Percentiles rank a stretch among this genome's conserved stretches.
These are phyloP conservation scores for Termitomyces sp. DNA, from an alignment of 768 basidiomycete species.

Conservation along the genomic window DNA sequence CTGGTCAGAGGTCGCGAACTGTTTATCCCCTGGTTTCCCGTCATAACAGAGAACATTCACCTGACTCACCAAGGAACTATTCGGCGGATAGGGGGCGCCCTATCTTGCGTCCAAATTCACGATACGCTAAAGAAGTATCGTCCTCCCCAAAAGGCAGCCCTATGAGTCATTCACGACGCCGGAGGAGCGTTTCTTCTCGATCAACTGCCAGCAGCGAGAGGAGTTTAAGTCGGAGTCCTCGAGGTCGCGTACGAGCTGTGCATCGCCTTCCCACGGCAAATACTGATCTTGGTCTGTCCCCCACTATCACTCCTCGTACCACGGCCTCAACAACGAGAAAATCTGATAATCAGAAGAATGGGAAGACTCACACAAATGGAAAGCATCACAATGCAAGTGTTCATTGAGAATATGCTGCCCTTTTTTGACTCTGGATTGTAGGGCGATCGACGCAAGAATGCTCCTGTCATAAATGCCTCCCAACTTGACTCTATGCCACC, in stretches of 20 bases:
- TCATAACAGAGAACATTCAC: conserved; percentile 19
- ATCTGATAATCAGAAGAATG: conserved; percentile 28
- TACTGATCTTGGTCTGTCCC: conserved; percentile 32
- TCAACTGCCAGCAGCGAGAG: conserved; percentile 55
- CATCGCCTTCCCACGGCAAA: conserved; percentile 53
- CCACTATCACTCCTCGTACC: conserved; percentile 4
- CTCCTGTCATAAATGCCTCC: conserved; percentile 7
- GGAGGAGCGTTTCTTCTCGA: conserved; percentile 46
- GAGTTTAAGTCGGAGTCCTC: conserved; percentile 54
- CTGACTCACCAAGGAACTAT: conserved; percentile 11
- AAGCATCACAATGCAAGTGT: conserved; percentile 25
- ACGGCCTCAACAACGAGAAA: conserved; percentile 14
- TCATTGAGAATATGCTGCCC: background rate
- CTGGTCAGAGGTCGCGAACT: background rate
- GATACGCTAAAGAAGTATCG: conserved; percentile 20
- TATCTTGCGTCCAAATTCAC: conserved; percentile 15
- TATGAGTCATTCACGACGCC: conserved; percentile 27
- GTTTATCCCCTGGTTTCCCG: conserved; percentile 11
- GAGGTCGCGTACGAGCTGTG: conserved; percentile 45
- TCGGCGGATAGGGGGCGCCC: conserved; percentile 10
- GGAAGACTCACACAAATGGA: conserved; percentile 32
- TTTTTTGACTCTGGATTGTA: background rate
- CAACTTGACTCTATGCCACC: conserved; percentile 25
- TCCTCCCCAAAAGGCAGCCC: conserved; percentile 37
- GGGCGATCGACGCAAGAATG: conserved; percentile 14